These are phyloP conservation scores for Candolleomyces efflorescens DNA, from an alignment of 768 basidiomycete genomes.

Conservation along the genomic window DNA sequence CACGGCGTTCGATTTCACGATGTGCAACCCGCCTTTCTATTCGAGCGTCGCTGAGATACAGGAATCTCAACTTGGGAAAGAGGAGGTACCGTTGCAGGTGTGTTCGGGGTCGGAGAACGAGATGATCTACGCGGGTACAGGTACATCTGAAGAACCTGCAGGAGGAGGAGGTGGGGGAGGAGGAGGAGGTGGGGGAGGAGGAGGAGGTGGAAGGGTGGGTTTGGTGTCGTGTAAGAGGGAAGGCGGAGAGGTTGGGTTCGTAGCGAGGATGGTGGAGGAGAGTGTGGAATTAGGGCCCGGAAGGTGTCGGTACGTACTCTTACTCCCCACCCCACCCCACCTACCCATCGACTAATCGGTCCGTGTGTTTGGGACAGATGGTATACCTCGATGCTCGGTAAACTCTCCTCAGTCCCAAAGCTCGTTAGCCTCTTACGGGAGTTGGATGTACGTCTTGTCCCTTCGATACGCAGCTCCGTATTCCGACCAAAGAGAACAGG, in stretches of 20 bases:
- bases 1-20: conserved; percentile 66
- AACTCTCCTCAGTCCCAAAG: conserved; percentile 64
- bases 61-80: conserved; percentile 47
- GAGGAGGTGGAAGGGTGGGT: too few species aligned
- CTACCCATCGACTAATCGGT: too few species aligned
- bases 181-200: too few species aligned
- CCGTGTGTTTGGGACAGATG: conserved; percentile 57
- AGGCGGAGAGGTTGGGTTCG: conserved; percentile 84
- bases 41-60: conserved; percentile 64
- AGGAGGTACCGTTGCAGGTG: conserved; percentile 61
- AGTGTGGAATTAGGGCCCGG: conserved; percentile 42
- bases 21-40: conserved; percentile 99
- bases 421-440: conserved; percentile 54
- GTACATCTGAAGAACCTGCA: neutral
- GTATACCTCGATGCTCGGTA: conserved; percentile 94
- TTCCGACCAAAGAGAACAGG: too few species aligned
- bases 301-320: too few species aligned
- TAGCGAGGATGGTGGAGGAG: conserved; percentile 72
- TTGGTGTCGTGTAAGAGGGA: neutral
- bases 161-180: too few species aligned
- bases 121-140: conserved; percentile 63
- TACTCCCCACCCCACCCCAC: too few species aligned
- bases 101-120: conserved; percentile 86
- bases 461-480: neutral
- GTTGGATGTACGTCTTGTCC: conserved; percentile 21